Evolutionary conservation across 306 rosid species (phyloP).

Genomic region (Rosa chinensis): DNA sequence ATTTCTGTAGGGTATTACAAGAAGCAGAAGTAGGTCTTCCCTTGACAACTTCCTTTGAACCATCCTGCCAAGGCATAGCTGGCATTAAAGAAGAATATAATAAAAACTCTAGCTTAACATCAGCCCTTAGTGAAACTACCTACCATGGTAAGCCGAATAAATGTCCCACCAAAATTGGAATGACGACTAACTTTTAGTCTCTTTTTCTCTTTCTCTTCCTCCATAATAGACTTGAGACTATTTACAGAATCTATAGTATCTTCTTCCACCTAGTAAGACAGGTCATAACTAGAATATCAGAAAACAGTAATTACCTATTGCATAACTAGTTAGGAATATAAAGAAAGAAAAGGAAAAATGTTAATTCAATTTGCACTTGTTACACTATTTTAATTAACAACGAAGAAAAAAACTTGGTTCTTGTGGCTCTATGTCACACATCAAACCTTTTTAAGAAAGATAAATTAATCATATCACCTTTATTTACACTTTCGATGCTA

Average conservation of each 20-base stretch:
- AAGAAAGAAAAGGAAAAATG: slow-evolving; percentile 5
- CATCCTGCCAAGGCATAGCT: slow-evolving; percentile 63
- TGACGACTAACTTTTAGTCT: slow-evolving; percentile 53
- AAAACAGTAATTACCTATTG: slow-evolving; percentile 21
- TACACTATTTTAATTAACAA: background rate
- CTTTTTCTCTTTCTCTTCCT: slow-evolving; percentile 72
- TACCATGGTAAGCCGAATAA: slow-evolving; percentile 78
- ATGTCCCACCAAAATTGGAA: slow-evolving; percentile 86
- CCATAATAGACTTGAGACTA: slow-evolving; percentile 73
- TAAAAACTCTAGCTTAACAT: slow-evolving; percentile 15
- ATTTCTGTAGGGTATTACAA: slow-evolving; percentile 47
- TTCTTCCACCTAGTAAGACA: slow-evolving; percentile 47
- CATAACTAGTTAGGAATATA: background rate
- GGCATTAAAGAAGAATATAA: slow-evolving; percentile 26
- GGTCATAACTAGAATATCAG: slow-evolving; percentile 14
- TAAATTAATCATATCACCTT: background rate
- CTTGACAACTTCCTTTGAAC: slow-evolving; percentile 79
- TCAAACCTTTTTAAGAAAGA: slow-evolving; percentile 1
- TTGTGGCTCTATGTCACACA: background rate
- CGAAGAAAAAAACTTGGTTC: background rate
- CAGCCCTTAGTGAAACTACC: slow-evolving; percentile 20
- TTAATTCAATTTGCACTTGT: background rate
- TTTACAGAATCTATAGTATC: slow-evolving; percentile 48
- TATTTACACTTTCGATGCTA: slow-evolving; percentile 3
- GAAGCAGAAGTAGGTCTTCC: slow-evolving; percentile 71